Base-by-base conservation (phyloP, 78 protist genomes). In the Speleostelium caveatum region DNA sequence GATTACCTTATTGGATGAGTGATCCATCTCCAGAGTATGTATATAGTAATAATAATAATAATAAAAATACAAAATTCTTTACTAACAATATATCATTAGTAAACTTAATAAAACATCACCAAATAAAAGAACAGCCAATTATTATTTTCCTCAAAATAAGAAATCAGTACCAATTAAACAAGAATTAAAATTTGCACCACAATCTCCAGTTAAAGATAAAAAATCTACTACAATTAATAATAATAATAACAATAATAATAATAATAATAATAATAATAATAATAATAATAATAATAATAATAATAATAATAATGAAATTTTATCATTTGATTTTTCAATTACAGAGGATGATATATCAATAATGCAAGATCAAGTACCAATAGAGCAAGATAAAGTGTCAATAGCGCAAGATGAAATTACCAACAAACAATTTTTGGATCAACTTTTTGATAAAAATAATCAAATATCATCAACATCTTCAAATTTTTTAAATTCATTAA, bases 91-190 rank as follows among this genome's bases (percentile, higher is more conserved):
- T 79, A 16, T 76, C 88, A 30, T 36, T n/a, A 14, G 24, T 17
- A 21, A 55, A 30, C 28, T 21, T 26, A 65, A 26, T 1, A 69
- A 69, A 42, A 73, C 49, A 5, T 80, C 90, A 6, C 90, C 90
- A 56, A 35, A 69, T 21, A 80, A 80, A 32, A 67, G 67, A 41
- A 80, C 90, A 17, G 36, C 65, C 30, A 80, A 58, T 51, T 19
- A 69, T 6, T 80, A 80, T 56, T 71, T 71, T 21, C 60, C 77
- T 28, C 63, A 71, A 33, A 71, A 71, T 32, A 68, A 68, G 41
- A 68, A 49, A 42, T 16, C 6, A 26, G 10, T 1, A 2, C 6
- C n/a, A 0, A 19, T 42, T 68, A 68, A 68, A 45, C 75, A 68
- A 68, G 75, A 71, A 71, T 51, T 71, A 21, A n/a, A 39, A 30